phyloP scores from a whole-genome alignment of 202 grass and related monocot species.

The Setaria viridis region DNA sequence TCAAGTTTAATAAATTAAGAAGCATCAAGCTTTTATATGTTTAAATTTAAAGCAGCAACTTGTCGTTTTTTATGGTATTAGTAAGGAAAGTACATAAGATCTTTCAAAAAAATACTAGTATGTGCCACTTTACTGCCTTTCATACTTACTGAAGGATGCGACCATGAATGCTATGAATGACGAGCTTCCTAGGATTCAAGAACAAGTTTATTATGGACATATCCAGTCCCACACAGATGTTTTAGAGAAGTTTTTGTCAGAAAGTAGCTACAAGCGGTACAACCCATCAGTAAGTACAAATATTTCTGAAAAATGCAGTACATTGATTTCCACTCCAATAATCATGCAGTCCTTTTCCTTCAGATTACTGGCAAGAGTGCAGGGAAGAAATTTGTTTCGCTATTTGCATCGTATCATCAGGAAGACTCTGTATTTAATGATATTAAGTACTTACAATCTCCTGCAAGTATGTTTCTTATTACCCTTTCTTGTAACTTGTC shows the following conservation, averaged over 20 bases:
- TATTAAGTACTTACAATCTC: slow-evolving; percentile 80
- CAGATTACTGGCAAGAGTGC: slow-evolving; percentile 83
- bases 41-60: slow-evolving; percentile 21
- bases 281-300: slow-evolving; percentile 76
- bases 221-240: slow-evolving; percentile 92
- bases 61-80: slow-evolving; percentile 22
- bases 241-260: slow-evolving; percentile 90
- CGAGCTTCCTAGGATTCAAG: slow-evolving; percentile 96
- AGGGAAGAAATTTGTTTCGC: slow-evolving; percentile 74
- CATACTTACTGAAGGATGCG: slow-evolving; percentile 62
- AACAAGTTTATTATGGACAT: slow-evolving; percentile 99
- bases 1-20: slow-evolving; percentile 43
- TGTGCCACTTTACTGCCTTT: slow-evolving; percentile 39
- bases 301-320: slow-evolving; percentile 33
- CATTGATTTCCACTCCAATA: slow-evolving; percentile 39
- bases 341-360: slow-evolving; percentile 33
- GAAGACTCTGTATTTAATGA: slow-evolving; percentile 68
- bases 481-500: slow-evolving; percentile 31
- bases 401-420: slow-evolving; percentile 79
- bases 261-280: slow-evolving; percentile 89
- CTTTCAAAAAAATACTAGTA: slow-evolving; percentile 41
- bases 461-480: slow-evolving; percentile 74
- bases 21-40: slow-evolving; percentile 33
- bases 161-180: slow-evolving; percentile 95
- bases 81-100: slow-evolving; percentile 31